Conservation (phyloP, 2,329 filamentous ascomycete species). For the Fusarium globosum region DNA sequence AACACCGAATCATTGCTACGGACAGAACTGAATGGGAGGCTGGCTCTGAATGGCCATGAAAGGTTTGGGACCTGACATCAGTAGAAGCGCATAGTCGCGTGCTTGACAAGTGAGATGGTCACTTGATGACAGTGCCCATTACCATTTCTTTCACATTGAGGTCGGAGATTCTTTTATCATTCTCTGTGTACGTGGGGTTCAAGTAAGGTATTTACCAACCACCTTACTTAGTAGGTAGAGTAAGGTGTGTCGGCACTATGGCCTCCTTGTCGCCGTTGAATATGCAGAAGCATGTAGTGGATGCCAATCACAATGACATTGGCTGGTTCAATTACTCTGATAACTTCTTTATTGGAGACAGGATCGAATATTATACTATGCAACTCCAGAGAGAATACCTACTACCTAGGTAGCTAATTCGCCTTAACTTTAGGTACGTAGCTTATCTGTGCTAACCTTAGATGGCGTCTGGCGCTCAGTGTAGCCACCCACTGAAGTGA, state of each 20-base stretch:
- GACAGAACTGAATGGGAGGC: background rate
- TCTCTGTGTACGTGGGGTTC: background rate
- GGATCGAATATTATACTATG: background rate
- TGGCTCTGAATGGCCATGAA: background rate
- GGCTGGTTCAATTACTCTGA: background rate
- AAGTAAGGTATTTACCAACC: background rate
- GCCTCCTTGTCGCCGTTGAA: background rate
- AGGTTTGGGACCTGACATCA: constrained; percentile 11
- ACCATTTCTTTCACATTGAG: constrained; percentile 4
- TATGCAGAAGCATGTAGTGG: background rate
- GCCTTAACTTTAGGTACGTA: background rate
- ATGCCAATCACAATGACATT: background rate
- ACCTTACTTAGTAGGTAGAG: background rate
- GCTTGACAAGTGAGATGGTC: constrained; percentile 8
- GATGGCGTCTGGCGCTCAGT: background rate
- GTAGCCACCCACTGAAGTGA: constrained; percentile 15
- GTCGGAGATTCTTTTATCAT: background rate
- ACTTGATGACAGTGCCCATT: background rate
- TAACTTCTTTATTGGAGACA: background rate
- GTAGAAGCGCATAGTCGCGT: constrained; percentile 24
- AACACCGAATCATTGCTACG: background rate
- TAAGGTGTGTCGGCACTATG: background rate
- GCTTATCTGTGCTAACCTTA: background rate
- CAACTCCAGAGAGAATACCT: background rate
- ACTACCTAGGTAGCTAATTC: too few relatives aligned